Base-by-base conservation (phyloP, 352 stramenopile species). In the Phytophthora chlamydospora region DNA sequence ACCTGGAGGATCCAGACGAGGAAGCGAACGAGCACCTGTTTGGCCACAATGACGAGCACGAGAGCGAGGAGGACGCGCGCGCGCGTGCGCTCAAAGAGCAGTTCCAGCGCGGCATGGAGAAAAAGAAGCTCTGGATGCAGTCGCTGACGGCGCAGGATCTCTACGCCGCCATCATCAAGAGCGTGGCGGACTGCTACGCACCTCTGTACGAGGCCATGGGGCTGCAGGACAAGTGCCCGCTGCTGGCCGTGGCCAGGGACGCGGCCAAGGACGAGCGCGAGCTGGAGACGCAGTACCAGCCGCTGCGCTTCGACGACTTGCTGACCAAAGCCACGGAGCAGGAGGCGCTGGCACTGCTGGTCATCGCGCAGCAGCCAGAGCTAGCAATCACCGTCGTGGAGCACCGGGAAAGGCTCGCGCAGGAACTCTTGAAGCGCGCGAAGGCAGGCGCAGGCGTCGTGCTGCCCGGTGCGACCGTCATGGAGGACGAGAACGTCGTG, bases 81-180 rank as follows among this genome's bases (percentile, higher is more conserved):
- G 47, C 39, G 31, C 68, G 50, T 16, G 67, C 55, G 7, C 58
- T 83, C 2, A 78, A 70, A 17, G 50, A 75, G 53, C 74, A 78
- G 34, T 81, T 90, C 19, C 65, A 75, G 9, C 50, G 59, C n/a
- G 81, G 67, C 4, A 77, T 90, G 77, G 78, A 85, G 47, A 79
- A 82, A 54, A 90, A 90, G 61, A 82, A 74, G 55, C 45, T 65
- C 52, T 90, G 78, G 78, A 83, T 90, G 76, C 69, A 78, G 56
- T 57, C 58, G 42, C 75, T 89, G 39, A 73, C 62, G 2, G 47
- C 71, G 17, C 53, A 75, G 46, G 65, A 75, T 17, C 53, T 75
- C 27, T 83, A 71, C 34, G 58, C 59, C 8, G 54, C 62, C 35
- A 16, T 91, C 24, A 45, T 89, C 36, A 79, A 86, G 46, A 66